Conservation (phyloP, 441 rosid genomes). For the Euphorbia corollata region DNA sequence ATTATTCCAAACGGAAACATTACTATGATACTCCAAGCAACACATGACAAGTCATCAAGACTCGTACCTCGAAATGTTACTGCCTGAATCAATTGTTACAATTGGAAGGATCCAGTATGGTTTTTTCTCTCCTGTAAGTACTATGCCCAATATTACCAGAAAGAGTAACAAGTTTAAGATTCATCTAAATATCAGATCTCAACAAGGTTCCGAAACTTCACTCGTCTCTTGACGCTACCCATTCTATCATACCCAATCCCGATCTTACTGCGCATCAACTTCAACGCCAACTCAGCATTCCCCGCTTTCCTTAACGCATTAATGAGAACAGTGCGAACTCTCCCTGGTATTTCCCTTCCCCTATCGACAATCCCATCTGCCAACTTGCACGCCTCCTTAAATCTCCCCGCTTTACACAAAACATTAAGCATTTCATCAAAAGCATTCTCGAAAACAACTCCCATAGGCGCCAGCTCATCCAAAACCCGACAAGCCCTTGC, state of each 20-base stretch:
- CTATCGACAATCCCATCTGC: constrained; percentile 84
- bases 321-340: constrained; percentile 58
- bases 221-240: constrained; percentile 67
- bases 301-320: constrained; percentile 96
- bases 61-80: background rate
- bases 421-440: constrained; percentile 71
- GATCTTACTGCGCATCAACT: constrained; percentile 88
- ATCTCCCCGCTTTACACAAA: constrained; percentile 69
- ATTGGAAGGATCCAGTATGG: background rate
- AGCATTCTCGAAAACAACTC: constrained; percentile 70
- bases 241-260: constrained; percentile 79
- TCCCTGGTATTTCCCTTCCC: constrained; percentile 88
- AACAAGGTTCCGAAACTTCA: constrained; percentile 58
- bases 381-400: constrained; percentile 78
- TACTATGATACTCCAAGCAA: background rate
- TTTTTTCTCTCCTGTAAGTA: background rate
- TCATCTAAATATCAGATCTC: constrained; percentile 28
- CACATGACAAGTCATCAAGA: background rate
- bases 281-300: constrained; percentile 69
- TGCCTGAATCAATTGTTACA: background rate
- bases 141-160: background rate
- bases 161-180: background rate
- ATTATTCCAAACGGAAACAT: background rate
- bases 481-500: constrained; percentile 79
- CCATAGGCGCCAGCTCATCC: constrained; percentile 90